Conservation (phyloP, 768 basidiomycete species). For the Naganishia randhawae region DNA sequence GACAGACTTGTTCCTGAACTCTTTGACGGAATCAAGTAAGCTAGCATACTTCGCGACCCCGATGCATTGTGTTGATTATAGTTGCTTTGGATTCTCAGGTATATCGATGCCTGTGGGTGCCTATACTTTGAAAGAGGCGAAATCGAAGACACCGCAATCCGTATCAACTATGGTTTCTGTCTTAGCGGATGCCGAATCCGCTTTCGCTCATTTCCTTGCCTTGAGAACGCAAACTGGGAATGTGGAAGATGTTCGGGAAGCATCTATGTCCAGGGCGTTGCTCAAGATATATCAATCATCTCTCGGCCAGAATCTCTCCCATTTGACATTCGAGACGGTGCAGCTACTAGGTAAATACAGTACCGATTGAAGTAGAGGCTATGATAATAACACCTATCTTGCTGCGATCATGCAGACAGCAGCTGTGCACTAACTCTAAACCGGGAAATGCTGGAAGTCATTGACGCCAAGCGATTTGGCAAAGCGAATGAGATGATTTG, state of each 20-base stretch:
- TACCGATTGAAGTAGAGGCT: conserved; percentile 27
- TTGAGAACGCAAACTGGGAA: conserved; percentile 60
- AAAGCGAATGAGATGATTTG: conserved; percentile 67
- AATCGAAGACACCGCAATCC: conserved; percentile 52
- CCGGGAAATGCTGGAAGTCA: conserved; percentile 74
- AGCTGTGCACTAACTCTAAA: conserved; percentile 73
- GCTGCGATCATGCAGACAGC: conserved; percentile 58
- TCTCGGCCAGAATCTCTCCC: conserved; percentile 61
- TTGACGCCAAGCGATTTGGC: conserved; percentile 41
- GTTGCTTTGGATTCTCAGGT: conserved; percentile 18
- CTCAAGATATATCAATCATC: conserved; percentile 75
- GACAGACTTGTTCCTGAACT: conserved; percentile 82
- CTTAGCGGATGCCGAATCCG: conserved; percentile 65
- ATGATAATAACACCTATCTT: not conserved
- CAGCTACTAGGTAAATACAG: conserved; percentile 59
- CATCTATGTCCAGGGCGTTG: conserved; percentile 65
- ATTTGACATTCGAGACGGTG: conserved; percentile 60
- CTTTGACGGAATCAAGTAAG: conserved; percentile 84
- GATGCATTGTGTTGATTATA: not conserved
- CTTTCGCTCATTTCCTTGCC: conserved; percentile 65
- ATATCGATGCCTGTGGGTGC: conserved; percentile 79
- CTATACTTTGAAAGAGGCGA: conserved; percentile 57
- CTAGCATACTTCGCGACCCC: conserved; percentile 45
- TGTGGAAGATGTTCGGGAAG: conserved; percentile 69
- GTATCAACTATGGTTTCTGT: conserved; percentile 61